Percentiles rank a stretch among this genome's conserved stretches.
Evolutionary conservation across 306 rosid species (phyloP).

Genomic region (Hippophae gyantsensis): DNA sequence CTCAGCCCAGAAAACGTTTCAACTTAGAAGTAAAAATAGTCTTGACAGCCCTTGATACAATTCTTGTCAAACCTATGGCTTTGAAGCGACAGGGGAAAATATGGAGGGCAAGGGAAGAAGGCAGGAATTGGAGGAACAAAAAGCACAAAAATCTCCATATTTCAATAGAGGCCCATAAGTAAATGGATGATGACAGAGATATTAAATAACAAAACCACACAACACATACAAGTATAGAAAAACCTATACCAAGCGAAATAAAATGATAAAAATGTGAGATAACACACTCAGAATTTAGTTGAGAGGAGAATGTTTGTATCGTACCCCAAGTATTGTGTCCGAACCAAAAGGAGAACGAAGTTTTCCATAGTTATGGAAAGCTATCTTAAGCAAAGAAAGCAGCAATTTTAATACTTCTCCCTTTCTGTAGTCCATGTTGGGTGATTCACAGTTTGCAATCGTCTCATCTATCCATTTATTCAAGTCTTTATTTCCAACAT

Average conservation of each 20-base stretch:
- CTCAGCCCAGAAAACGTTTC: too few species aligned
- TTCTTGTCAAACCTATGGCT: too few species aligned
- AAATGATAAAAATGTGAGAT: neutral
- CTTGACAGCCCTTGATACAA: too few species aligned
- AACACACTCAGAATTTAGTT: conserved; percentile 5
- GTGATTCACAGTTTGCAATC: conserved; percentile 47
- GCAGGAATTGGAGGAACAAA: too few species aligned
- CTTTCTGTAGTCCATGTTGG: conserved; percentile 56
- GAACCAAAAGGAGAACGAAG: conserved; percentile 88
- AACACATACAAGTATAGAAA: neutral
- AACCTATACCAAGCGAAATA: neutral
- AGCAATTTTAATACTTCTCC: conserved; percentile 70
- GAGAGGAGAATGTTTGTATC: conserved; percentile 10
- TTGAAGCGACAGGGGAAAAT: too few species aligned
- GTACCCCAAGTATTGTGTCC: conserved; percentile 52
- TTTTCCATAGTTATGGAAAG: conserved; percentile 83
- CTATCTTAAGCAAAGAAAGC: conserved; percentile 82
- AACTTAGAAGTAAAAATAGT: too few species aligned
- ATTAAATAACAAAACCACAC: too few species aligned
- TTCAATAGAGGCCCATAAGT: too few species aligned
- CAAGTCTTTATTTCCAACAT: conserved; percentile 81
- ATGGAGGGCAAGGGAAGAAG: too few species aligned
- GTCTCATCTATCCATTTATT: conserved; percentile 88
- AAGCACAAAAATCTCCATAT: too few species aligned
- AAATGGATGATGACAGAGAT: too few species aligned